These are phyloP conservation scores for Sporothrix mexicana DNA, from an alignment of 2,329 filamentous ascomycete species.

Conservation along the genomic window DNA sequence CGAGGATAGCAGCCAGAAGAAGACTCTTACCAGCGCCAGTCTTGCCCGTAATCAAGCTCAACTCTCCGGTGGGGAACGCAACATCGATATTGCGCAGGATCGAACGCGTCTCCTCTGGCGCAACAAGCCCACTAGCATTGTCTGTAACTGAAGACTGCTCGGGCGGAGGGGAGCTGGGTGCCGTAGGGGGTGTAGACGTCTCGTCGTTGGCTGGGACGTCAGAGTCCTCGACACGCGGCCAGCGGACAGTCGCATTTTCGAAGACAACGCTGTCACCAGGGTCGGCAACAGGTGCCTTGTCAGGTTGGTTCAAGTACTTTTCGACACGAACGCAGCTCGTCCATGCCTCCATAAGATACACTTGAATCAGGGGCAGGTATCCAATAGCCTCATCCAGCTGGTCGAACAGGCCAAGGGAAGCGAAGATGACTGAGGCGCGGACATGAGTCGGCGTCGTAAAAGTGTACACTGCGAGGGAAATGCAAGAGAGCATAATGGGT, in stretches of 20 bases:
- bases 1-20: conserved; percentile 48
- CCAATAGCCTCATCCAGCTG: conserved; percentile 46
- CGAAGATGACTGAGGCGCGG: conserved; percentile 47
- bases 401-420: conserved; percentile 46
- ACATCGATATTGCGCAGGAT: conserved; percentile 45
- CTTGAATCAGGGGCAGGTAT: conserved; percentile 44
- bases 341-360: conserved; percentile 47
- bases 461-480: conserved; percentile 45
- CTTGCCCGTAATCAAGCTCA: conserved; percentile 48
- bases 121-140: neutral
- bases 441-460: conserved; percentile 44
- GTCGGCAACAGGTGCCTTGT: conserved; percentile 41
- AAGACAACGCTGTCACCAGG: conserved; percentile 42
- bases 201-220: conserved; percentile 29
- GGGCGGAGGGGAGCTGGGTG: neutral
- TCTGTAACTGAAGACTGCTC: neutral
- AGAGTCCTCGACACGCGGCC: conserved; percentile 44
- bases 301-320: conserved; percentile 45
- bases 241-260: conserved; percentile 45
- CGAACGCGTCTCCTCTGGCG: conserved; percentile 40
- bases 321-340: conserved; percentile 46
- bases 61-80: conserved; percentile 44
- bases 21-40: conserved; percentile 51
- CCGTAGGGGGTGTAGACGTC: neutral
- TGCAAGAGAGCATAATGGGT: conserved; percentile 45